Evolutionary conservation across 106 monocot species (phyloP), one percentile per base, ranked within the genome.

Genomic region (Dioscorea dumetorum): DNA sequence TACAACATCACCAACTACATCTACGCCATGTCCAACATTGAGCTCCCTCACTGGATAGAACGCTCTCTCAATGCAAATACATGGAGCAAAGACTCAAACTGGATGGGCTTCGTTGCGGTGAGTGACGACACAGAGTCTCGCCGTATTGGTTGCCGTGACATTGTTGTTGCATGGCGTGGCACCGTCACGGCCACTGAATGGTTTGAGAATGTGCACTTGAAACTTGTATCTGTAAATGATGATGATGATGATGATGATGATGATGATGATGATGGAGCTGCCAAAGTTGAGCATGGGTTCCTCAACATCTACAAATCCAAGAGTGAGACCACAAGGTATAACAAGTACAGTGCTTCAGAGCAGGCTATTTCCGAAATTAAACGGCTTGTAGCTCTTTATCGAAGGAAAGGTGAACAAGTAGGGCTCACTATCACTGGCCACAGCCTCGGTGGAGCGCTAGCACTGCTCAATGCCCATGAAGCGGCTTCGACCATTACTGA

Each of bases 71-170:
- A 74, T 61, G 75, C 67, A 14, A 70, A 76, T 17, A n/a, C 78
- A 1, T 87, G 91, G 91, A 75, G 77, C 77, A 71, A 69, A 17
- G 87, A 82, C 22, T 91, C 91, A 28, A 84, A 84, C 60, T 91
- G 87, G 87, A 87, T 91, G 81, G 91, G 91, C 3, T 91, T 70
- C 63, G 82, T 91, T 14, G 84, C 84, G 48, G 84, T 91, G 12
- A 80, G 79, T 72, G 73, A 59, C 63, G 79, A 87, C 48, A 79
- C 34, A 17, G 90, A 84, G 41, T 57, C 81, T 3, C 57, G 60
- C 12, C 69, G 77, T 6, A 75, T 85, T 18, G 84, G 87, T 17
- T 67, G 75, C 22, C 78, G 84, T 24, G 82, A 91, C 63, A 82
- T 87, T 18, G 80, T 71, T 34, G 82, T 91, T 54, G 68, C 91